phyloP scores from a whole-genome alignment of 305 asterid species.

The Fraxinus albicans region DNA sequence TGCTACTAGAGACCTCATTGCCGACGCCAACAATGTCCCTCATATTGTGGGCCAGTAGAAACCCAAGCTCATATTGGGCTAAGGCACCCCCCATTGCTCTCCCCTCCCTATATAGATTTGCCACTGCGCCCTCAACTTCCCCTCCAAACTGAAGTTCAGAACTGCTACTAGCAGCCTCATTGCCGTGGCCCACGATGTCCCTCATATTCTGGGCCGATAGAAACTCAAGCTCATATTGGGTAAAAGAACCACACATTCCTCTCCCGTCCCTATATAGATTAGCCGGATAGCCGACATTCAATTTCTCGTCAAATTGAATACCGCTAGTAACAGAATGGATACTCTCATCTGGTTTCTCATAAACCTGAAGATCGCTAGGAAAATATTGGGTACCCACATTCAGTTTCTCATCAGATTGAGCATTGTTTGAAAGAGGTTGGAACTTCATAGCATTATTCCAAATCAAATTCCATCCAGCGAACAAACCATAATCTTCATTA shows the following conservation, averaged over 20 bases:
- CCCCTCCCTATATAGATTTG: slow-evolving; percentile 27
- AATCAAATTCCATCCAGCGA: slow-evolving; percentile 50
- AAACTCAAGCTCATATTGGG: slow-evolving; percentile 26
- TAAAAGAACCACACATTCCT: slow-evolving; percentile 28
- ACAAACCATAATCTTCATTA: slow-evolving; percentile 45
- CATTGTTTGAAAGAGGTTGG: slow-evolving; percentile 36
- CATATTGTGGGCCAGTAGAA: slow-evolving; percentile 15
- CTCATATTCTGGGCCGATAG: slow-evolving; percentile 15
- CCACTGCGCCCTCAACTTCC: slow-evolving; percentile 28
- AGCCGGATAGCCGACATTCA: slow-evolving; percentile 16
- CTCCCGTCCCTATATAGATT: slow-evolving; percentile 29
- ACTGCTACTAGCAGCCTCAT: slow-evolving; percentile 31
- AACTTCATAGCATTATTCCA: slow-evolving; percentile 54
- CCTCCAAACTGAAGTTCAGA: slow-evolving; percentile 25
- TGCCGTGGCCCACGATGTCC: slow-evolving; percentile 26
- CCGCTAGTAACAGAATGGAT: slow-evolving; percentile 27
- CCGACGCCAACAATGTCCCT: slow-evolving; percentile 28
- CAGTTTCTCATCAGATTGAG: slow-evolving; percentile 26
- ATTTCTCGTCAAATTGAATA: slow-evolving; percentile 19
- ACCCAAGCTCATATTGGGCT: slow-evolving; percentile 27
- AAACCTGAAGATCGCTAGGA: slow-evolving; percentile 27
- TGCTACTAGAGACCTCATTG: slow-evolving; percentile 29
- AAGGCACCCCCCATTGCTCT: slow-evolving; percentile 30
- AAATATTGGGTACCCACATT: slow-evolving; percentile 27
- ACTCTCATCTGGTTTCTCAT: slow-evolving; percentile 27